Evolutionary conservation across 768 basidiomycete species (phyloP).

Genomic region (Lactarius hengduanensis): DNA sequence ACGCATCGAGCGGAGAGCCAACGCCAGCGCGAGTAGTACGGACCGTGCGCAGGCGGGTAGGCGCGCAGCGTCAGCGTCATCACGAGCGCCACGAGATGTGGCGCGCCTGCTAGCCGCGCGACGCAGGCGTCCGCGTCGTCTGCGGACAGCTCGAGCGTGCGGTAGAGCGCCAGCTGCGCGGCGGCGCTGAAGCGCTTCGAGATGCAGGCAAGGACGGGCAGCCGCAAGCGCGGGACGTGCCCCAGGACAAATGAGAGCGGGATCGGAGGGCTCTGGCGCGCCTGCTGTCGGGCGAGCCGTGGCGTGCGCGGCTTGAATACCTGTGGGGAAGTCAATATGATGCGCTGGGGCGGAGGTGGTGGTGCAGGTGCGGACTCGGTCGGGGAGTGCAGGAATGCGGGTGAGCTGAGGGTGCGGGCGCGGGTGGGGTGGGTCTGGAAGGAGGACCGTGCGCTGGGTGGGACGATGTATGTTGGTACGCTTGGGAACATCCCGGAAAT

Average conservation of each 20-base stretch:
- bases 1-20: constrained; percentile 38
- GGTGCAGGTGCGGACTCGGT: neutral
- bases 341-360: neutral
- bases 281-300: constrained; percentile 5
- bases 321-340: neutral
- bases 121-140: constrained; percentile 30
- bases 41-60: constrained; percentile 20
- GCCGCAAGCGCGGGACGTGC: constrained; percentile 26
- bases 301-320: constrained; percentile 3
- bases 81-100: constrained; percentile 33
- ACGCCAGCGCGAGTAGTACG: constrained; percentile 30
- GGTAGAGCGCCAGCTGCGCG: constrained; percentile 32
- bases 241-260: constrained; percentile 29
- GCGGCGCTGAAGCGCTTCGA: constrained; percentile 32
- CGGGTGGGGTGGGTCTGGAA: neutral
- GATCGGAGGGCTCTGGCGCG: constrained; percentile 19
- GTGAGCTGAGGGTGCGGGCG: constrained; percentile 21
- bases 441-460: neutral
- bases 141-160: constrained; percentile 30
- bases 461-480: neutral
- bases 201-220: constrained; percentile 31
- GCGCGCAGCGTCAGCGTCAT: constrained; percentile 29
- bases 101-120: constrained; percentile 29
- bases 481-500: neutral
- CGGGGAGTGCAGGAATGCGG: constrained; percentile 7